These are phyloP conservation scores for Hansfordia pulvinata DNA, from an alignment of 2,329 filamentous ascomycete species.

Conservation along the genomic window DNA sequence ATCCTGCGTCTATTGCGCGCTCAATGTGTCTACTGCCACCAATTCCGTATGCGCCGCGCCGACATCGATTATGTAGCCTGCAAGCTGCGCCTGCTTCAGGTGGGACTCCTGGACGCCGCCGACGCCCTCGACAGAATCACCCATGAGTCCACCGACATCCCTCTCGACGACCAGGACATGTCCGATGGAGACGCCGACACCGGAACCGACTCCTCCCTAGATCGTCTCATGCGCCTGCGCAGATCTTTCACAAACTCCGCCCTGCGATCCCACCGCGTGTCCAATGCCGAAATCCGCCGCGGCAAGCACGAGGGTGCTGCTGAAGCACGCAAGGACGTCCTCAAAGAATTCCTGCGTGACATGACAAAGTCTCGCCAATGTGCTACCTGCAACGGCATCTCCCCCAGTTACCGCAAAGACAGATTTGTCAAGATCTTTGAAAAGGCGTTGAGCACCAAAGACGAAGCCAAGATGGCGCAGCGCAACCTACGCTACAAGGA, in stretches of 20 bases:
- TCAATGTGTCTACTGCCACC: constrained; percentile 83
- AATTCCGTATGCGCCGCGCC: constrained; percentile 64
- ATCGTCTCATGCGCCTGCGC: constrained; percentile 36
- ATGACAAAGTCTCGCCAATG: constrained; percentile 62
- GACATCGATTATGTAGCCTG: constrained; percentile 69
- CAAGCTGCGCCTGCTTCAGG: constrained; percentile 74
- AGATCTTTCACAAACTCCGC: constrained; percentile 59
- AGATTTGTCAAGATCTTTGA: constrained; percentile 89
- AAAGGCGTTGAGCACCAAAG: constrained; percentile 61
- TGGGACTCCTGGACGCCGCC: constrained; percentile 56
- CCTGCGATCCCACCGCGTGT: constrained; percentile 45
- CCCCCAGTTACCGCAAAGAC: constrained; percentile 78
- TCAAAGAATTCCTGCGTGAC: constrained; percentile 69
- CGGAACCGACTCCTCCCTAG: constrained; percentile 40
- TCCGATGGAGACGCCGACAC: constrained; percentile 49
- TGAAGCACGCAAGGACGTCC: constrained; percentile 59
- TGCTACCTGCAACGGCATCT: constrained; percentile 52
- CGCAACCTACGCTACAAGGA: constrained; percentile 53
- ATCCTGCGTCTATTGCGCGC: constrained; percentile 72
- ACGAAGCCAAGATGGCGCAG: constrained; percentile 64
- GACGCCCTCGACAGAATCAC: constrained; percentile 28
- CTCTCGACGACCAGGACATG: constrained; percentile 22
- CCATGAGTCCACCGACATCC: constrained; percentile 17
- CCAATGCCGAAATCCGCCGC: constrained; percentile 33
- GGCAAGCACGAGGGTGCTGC: constrained; percentile 75